Percentiles rank a stretch among this genome's conserved stretches.
Conservation (phyloP, 176 grass and related monocot species). For the Areca catechu region DNA sequence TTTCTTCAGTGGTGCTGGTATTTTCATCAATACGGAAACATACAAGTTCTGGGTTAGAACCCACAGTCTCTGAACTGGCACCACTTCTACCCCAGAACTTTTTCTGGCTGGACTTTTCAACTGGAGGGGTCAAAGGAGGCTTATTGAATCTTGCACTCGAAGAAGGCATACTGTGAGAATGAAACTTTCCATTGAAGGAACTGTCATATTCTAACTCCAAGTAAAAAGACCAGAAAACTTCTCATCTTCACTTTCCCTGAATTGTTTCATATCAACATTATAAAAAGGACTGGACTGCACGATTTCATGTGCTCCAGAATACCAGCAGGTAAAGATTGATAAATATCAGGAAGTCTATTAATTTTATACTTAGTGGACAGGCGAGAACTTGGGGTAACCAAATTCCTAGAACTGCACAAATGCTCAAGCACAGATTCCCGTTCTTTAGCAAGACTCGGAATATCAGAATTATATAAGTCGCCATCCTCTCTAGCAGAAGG, state of each 20-base stretch:
- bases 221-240: slow-evolving; percentile 24
- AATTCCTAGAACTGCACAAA: slow-evolving; percentile 11
- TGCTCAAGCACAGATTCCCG: slow-evolving; percentile 9
- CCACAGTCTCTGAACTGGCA: slow-evolving; percentile 43
- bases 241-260: slow-evolving; percentile 26
- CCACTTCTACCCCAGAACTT: slow-evolving; percentile 37
- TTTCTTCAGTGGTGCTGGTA: slow-evolving; percentile 40
- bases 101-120: slow-evolving; percentile 44
- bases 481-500: slow-evolving; percentile 16
- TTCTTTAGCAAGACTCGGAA: slow-evolving; percentile 11
- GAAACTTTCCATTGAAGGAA: slow-evolving; percentile 32
- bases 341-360: slow-evolving; percentile 20
- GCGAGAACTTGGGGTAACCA: slow-evolving; percentile 19
- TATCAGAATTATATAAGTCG: slow-evolving; percentile 12
- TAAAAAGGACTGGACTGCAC: slow-evolving; percentile 28
- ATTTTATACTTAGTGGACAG: slow-evolving; percentile 30
- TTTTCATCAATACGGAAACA: slow-evolving; percentile 86
- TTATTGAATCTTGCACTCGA: slow-evolving; percentile 20
- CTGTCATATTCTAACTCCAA: slow-evolving; percentile 33
- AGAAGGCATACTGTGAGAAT: slow-evolving; percentile 18
- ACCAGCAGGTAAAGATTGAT: slow-evolving; percentile 31
- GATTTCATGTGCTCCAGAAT: slow-evolving; percentile 30
- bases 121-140: slow-evolving; percentile 53
- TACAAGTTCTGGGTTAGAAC: slow-evolving; percentile 47
- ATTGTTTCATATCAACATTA: slow-evolving; percentile 24